phyloP scores from a whole-genome alignment of 805 yeast genomes.

The Groenewaldozyma salmanticensis region DNA sequence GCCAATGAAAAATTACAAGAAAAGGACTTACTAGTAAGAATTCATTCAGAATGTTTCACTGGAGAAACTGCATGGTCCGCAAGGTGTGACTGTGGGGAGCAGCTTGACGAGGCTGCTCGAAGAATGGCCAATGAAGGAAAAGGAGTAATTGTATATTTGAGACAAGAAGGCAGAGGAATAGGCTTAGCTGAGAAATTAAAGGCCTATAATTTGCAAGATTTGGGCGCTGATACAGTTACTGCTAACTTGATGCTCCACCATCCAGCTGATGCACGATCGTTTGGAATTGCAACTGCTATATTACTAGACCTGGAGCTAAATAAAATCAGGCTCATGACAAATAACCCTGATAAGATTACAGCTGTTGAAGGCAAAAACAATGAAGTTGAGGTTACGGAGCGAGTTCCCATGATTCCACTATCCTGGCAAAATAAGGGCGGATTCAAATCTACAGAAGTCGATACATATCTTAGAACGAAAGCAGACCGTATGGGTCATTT shows the following conservation, averaged over 20 bases:
- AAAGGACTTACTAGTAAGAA: slow-evolving; percentile 52
- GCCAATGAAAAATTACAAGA: background rate
- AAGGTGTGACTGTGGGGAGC: slow-evolving; percentile 98
- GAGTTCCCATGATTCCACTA: slow-evolving; percentile 95
- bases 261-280: slow-evolving; percentile 96
- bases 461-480: slow-evolving; percentile 87
- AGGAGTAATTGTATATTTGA: slow-evolving; percentile 89
- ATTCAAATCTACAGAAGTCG: slow-evolving; percentile 74
- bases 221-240: slow-evolving; percentile 97
- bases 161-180: slow-evolving; percentile 98
- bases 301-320: slow-evolving; percentile 68
- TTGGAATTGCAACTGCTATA: slow-evolving; percentile 89
- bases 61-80: slow-evolving; percentile 99
- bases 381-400: slow-evolving; percentile 64
- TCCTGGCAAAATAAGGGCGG: slow-evolving; percentile 76
- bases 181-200: slow-evolving; percentile 97
- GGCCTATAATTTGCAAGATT: slow-evolving; percentile 92
- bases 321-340: slow-evolving; percentile 72
- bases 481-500: slow-evolving; percentile 97
- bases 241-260: slow-evolving; percentile 88
- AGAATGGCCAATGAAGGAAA: slow-evolving; percentile 78
- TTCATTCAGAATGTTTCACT: slow-evolving; percentile 96
- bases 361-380: slow-evolving; percentile 88
- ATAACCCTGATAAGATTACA: slow-evolving; percentile 90
- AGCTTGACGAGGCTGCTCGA: slow-evolving; percentile 94